Conservation (phyloP, 805 yeast species). For the Candida stauntonica region DNA sequence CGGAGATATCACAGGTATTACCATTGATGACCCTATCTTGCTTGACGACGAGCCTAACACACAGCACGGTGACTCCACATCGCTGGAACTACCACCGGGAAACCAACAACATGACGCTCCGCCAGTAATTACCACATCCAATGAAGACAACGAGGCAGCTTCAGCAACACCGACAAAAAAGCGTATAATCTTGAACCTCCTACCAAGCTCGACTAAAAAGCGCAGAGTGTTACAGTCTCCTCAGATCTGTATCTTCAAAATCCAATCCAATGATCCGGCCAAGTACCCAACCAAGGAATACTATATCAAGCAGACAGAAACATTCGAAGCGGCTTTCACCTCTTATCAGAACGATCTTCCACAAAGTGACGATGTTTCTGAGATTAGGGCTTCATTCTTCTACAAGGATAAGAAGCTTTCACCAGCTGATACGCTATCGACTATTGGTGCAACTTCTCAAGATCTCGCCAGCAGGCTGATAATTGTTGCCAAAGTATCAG, state of each 20-base stretch:
- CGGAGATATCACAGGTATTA: not conserved
- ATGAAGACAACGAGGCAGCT: too few species aligned
- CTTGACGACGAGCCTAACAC: not conserved
- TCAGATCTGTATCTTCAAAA: not conserved
- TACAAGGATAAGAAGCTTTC: too few species aligned
- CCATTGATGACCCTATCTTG: not conserved
- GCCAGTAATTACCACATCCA: too few species aligned
- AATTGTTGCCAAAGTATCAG: too few species aligned
- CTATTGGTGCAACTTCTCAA: too few species aligned
- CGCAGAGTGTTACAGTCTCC: not conserved
- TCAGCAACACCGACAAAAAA: not conserved
- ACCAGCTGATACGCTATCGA: too few species aligned
- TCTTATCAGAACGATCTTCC: not conserved
- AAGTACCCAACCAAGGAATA: not conserved
- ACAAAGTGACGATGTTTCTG: not conserved
- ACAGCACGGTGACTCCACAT: not conserved
- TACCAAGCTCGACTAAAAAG: too few species aligned
- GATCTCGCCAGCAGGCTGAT: too few species aligned
- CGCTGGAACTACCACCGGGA: conserved; percentile 7
- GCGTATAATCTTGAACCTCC: too few species aligned
- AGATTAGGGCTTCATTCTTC: too few species aligned
- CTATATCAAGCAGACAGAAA: not conserved
- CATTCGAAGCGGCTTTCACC: not conserved
- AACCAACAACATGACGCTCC: conserved; percentile 2
- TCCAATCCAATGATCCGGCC: not conserved